phyloP scores from a whole-genome alignment of 176 grass and related monocot genomes.

The barley (Hordeum vulgare) region MorexV3_pseudomolecules_assembly NC_058524.1:616261968-616262467 shows the following conservation, averaged over 20 bases:
- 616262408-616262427: background rate
- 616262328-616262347: background rate
- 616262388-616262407: background rate
- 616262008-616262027: background rate
- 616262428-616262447: background rate
- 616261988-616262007: background rate
- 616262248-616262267: background rate
- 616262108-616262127: background rate
- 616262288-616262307: background rate
- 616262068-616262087: slow-evolving; percentile 12
- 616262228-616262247: background rate
- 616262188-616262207: background rate
- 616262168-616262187: background rate
- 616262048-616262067: slow-evolving; percentile 12
- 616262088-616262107: background rate
- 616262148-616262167: background rate
- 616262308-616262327: background rate
- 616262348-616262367: background rate
- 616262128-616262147: background rate
- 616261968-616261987: background rate
- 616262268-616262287: background rate
- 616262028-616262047: background rate
- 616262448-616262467: background rate
- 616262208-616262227: background rate
- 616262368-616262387: slow-evolving; percentile 1